Evolutionary conservation across 176 grass and related monocot species (phyloP).

Genomic region (Hordeum vulgare): DNA sequence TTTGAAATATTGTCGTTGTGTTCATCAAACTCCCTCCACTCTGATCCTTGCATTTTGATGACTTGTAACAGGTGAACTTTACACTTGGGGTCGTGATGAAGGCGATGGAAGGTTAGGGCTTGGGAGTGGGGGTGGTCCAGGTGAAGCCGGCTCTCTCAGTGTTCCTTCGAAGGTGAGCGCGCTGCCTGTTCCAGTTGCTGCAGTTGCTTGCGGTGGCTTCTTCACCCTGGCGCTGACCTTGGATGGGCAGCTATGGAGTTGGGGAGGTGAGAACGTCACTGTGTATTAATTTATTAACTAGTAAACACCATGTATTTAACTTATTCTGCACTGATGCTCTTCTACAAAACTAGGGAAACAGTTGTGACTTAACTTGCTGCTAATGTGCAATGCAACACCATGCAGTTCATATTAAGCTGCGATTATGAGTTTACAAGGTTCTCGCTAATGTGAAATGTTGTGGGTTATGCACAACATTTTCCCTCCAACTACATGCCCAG

Average conservation of each 20-base stretch:
- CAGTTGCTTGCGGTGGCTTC: slow-evolving; percentile 87
- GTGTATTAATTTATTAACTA: neutral
- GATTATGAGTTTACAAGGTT: neutral
- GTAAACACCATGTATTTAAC: neutral
- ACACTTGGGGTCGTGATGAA: slow-evolving; percentile 95
- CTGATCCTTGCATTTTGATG: neutral
- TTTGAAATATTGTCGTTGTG: neutral
- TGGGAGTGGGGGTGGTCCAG: slow-evolving; percentile 87
- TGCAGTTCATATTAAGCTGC: neutral
- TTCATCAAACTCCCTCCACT: neutral
- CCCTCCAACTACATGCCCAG: neutral
- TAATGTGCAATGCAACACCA: neutral
- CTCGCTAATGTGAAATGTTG: neutral
- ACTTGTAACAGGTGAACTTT: slow-evolving; percentile 64
- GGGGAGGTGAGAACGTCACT: slow-evolving; percentile 67
- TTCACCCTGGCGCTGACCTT: slow-evolving; percentile 77
- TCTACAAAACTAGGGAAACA: neutral
- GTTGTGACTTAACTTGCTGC: neutral
- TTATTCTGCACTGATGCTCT: neutral
- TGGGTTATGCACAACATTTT: neutral
- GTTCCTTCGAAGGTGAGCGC: slow-evolving; percentile 75
- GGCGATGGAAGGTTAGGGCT: slow-evolving; percentile 84
- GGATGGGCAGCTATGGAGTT: slow-evolving; percentile 86
- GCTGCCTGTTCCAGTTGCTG: slow-evolving; percentile 60
- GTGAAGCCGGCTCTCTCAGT: slow-evolving; percentile 85